phyloP scores from a whole-genome alignment of 2,329 filamentous ascomycete genomes.

The Alternaria brassicicola region DNA sequence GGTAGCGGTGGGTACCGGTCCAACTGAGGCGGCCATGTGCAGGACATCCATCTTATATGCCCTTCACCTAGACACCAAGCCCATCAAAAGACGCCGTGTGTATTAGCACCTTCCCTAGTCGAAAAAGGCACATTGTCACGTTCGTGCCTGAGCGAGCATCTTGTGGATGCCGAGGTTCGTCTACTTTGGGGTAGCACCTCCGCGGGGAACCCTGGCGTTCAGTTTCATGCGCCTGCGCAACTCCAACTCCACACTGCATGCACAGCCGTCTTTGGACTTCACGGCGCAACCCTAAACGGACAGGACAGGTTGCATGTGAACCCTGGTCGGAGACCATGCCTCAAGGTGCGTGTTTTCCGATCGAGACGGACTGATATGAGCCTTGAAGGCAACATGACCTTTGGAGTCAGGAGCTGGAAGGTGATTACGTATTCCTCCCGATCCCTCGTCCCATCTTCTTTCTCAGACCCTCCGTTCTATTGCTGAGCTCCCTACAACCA shows the following conservation, averaged over 20 bases:
- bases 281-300: background rate
- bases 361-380: background rate
- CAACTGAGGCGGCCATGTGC: background rate
- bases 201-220: slow-evolving; percentile 21
- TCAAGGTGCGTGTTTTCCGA: background rate
- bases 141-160: slow-evolving; percentile 20
- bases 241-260: background rate
- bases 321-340: background rate
- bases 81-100: slow-evolving; percentile 7
- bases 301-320: background rate
- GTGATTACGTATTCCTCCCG: background rate
- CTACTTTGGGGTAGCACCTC: slow-evolving; percentile 21
- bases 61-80: slow-evolving; percentile 15
- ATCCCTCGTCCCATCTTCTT: background rate
- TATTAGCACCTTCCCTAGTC: slow-evolving; percentile 18
- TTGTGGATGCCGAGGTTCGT: slow-evolving; percentile 25
- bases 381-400: background rate
- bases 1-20: background rate
- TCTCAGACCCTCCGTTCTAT: background rate
- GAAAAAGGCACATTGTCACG: slow-evolving; percentile 19
- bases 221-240: background rate
- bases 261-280: background rate
- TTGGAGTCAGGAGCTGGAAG: background rate
- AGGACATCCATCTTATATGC: slow-evolving; percentile 20
- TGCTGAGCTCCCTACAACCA: background rate